Base-by-base conservation (phyloP, 2,329 filamentous ascomycete genomes). In the Colletotrichum tofieldiae region DNA sequence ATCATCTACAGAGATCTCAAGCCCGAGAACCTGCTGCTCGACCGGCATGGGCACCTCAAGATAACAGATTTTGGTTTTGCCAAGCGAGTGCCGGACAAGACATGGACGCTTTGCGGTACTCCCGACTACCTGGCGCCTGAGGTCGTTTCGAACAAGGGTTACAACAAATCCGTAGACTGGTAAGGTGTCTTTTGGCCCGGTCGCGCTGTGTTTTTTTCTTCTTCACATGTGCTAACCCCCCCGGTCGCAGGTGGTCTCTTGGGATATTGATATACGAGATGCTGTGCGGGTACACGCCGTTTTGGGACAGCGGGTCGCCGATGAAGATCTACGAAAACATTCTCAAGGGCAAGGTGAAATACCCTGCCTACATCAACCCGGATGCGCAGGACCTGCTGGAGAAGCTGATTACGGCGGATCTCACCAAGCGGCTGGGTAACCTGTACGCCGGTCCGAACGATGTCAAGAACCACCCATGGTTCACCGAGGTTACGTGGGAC, bases 251-350 rank as follows among this genome's bases (percentile, higher is more conserved):
- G 95, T 99, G 96, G 96, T 98, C 96, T 65, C 88, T 99, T 71
- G 96, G 96, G 56, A 98, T 99, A 80, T 86, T 99, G 77, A 98
- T 99, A 82, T 99, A 98, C 82, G 96, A 99, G 87, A 99, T 99
- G 96, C 90, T 99, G 47, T 98, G 96, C 81, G 96, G 96, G 37
- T 99, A 98, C 84, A 99, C 96, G 6, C 96, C 96, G 6, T 99
- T 99, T 86, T 99, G 96, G 96, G 96, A 99, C 82, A 94, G 94
- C 78, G 96, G 96, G 67, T 98, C 94, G 55, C 96, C 96, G 3
- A 97, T 99, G 91, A 98, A 98, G 85, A 99, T 99, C 79, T 99
- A 99, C 85, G 96, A 99, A 86, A 99, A 99, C 82, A 99, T 99
- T 79, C 90, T 99, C 75, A 95, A 95, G 79, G 96, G 96, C 72